These are phyloP conservation scores for Coniella lustricola DNA, from an alignment of 2,329 filamentous ascomycete genomes.

Conservation along the genomic window DNA sequence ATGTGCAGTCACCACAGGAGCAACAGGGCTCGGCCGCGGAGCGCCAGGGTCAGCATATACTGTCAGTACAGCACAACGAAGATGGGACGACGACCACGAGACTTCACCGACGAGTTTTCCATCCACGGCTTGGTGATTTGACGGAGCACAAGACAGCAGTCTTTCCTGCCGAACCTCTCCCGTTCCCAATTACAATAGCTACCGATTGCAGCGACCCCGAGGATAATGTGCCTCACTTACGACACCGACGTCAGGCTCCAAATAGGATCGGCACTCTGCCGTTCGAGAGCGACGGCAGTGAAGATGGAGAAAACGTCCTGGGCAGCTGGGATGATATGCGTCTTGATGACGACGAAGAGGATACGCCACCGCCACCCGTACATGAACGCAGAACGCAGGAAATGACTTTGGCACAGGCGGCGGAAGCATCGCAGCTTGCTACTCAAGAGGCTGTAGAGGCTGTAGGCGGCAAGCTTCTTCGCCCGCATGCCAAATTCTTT, in stretches of 20 bases:
- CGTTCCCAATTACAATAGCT: slow-evolving; percentile 12
- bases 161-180: slow-evolving; percentile 11
- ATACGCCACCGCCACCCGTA: slow-evolving; percentile 4
- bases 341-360: slow-evolving; percentile 20
- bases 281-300: slow-evolving; percentile 43
- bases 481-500: slow-evolving; percentile 73
- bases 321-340: slow-evolving; percentile 27
- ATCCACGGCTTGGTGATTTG: slow-evolving; percentile 36
- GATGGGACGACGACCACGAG: slow-evolving; percentile 41
- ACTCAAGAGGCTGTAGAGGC: slow-evolving; percentile 51
- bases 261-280: slow-evolving; percentile 49
- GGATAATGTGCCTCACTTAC: slow-evolving; percentile 29
- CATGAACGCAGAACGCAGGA: slow-evolving; percentile 21
- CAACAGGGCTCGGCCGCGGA: slow-evolving; percentile 18
- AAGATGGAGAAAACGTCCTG: slow-evolving; percentile 27
- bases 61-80: slow-evolving; percentile 47
- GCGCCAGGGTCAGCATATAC: slow-evolving; percentile 28
- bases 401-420: slow-evolving; percentile 31
- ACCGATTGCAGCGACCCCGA: slow-evolving; percentile 57
- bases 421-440: slow-evolving; percentile 43
- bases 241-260: slow-evolving; percentile 33
- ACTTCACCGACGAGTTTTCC: slow-evolving; percentile 33
- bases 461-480: slow-evolving; percentile 54
- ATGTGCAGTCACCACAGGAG: slow-evolving; percentile 31
- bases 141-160: slow-evolving; percentile 25